phyloP scores from a whole-genome alignment of 2,329 filamentous ascomycete species.

The Dothidotthia symphoricarpi region DNA sequence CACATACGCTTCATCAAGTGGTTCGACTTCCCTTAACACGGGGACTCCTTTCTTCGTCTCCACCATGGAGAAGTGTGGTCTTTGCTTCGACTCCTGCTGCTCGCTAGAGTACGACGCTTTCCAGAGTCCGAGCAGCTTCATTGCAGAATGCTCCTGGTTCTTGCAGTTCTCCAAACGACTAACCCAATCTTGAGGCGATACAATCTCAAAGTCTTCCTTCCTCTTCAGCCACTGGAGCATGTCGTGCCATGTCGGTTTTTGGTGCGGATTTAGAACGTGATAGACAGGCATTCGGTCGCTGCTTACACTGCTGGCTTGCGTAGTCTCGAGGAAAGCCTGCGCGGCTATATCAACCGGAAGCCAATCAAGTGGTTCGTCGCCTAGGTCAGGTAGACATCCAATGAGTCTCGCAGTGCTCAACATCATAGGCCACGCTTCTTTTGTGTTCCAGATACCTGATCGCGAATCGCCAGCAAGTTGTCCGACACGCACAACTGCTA shows the following conservation, averaged over 20 bases:
- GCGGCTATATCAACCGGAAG: slow-evolving; percentile 36
- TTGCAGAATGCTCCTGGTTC: slow-evolving; percentile 44
- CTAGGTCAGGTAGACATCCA: slow-evolving; percentile 31
- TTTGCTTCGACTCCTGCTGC: slow-evolving; percentile 1
- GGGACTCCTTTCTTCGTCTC: slow-evolving; percentile 37
- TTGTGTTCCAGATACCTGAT: slow-evolving; percentile 32
- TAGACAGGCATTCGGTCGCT: slow-evolving; percentile 38
- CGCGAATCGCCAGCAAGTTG: slow-evolving; percentile 42
- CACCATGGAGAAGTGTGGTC: slow-evolving; percentile 36
- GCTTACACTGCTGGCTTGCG: slow-evolving; percentile 10
- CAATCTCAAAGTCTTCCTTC: slow-evolving; percentile 42
- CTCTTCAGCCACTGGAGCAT: slow-evolving; percentile 49
- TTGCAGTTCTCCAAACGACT: slow-evolving; percentile 38
- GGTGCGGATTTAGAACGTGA: slow-evolving; percentile 52
- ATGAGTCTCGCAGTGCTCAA: slow-evolving; percentile 32
- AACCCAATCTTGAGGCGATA: slow-evolving; percentile 46
- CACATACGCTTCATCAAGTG: slow-evolving; percentile 47
- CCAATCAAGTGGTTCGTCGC: slow-evolving; percentile 32
- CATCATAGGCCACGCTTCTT: slow-evolving; percentile 40
- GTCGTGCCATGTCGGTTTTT: slow-evolving; percentile 46
- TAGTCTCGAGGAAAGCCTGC: slow-evolving; percentile 52
- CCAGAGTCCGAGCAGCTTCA: slow-evolving; percentile 54
- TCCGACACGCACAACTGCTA: slow-evolving; percentile 40
- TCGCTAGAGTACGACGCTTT: slow-evolving; percentile 42
- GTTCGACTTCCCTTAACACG: slow-evolving; percentile 38